These are phyloP conservation scores for Capsicum baccatum DNA, from an alignment of 257 asterid genomes.

Conservation along the genomic window DNA sequence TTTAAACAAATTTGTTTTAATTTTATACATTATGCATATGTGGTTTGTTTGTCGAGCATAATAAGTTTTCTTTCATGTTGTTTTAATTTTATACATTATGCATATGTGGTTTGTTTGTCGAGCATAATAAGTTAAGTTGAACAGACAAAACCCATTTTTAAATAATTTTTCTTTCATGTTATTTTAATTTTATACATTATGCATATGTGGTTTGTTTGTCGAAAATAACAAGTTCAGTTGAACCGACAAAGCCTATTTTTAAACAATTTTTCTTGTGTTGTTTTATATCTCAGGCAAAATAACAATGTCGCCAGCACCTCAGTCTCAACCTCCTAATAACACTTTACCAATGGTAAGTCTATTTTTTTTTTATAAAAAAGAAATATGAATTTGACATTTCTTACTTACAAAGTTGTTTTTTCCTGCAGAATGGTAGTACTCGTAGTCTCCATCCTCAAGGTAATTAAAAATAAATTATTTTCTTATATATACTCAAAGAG, in stretches of 20 bases:
- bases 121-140: no score
- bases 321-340: slow-evolving; percentile 34
- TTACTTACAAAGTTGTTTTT: background rate
- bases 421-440: slow-evolving; percentile 59
- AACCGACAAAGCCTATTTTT: background rate
- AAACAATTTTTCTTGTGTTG: background rate
- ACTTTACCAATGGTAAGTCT: slow-evolving; percentile 35
- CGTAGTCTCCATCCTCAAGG: slow-evolving; percentile 86
- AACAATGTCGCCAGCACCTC: slow-evolving; percentile 40
- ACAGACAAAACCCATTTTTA: no score
- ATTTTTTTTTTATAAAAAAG: background rate
- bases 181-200: background rate
- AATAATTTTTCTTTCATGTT: no score
- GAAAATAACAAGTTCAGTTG: background rate
- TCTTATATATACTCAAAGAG: background rate
- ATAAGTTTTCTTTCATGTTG: no score
- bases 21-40: no score
- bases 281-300: slow-evolving; percentile 11
- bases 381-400: background rate
- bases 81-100: no score
- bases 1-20: no score
- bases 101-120: no score
- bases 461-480: slow-evolving; percentile 31
- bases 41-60: no score
- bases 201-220: no score